Base-by-base conservation (phyloP, 2,329 filamentous ascomycete genomes). In the Xylaria sp. region DNA sequence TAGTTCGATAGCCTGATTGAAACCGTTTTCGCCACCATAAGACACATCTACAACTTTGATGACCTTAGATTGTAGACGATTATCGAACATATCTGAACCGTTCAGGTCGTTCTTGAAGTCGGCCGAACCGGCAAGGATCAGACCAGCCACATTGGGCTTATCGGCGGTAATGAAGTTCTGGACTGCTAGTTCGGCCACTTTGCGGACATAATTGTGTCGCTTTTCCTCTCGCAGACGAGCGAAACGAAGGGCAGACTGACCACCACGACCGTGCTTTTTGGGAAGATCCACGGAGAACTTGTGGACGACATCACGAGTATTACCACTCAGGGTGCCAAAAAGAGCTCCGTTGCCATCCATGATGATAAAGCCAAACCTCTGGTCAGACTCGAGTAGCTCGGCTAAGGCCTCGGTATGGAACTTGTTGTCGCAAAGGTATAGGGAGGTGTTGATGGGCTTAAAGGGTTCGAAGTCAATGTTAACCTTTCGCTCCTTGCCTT, bases 391-490 rank as follows among this genome's bases (percentile, higher is more conserved):
- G 74, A 99, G 91, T 78, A 99, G 89, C 85, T 99, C 96, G 73
- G 94, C 96, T 74, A 99, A 85, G 19, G 96, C 95, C 83, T 99
- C 96, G 66, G 96, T 99, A 81, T 99, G 96, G 83, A 99, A 99
- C 80, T 99, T 99, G 88, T 99, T 99, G 89, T 99, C 96, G 85
- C 96, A 99, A 69, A 99, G 93, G 82, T 99, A 99, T 55, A 99
- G 89, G 53, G 97, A 99, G 42, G 96, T 99, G 84, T 99, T 99
- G 89, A 99, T 99, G 69, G 96, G 96, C 88, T 99, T 99, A 88
- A 99, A 99, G 36, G 96, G 96, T 84, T 99, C 96, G 81, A 99
- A 99, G 81, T 99, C 97, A 81, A 99, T 99, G 84, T 99, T 99
- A 86, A 99, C 97, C 87, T 98, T 99, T 79, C 96, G 89, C 85